A percentile compares a stretch with the other conserved stretches of the same genome.
These are phyloP conservation scores for Auricularia sp. DNA, from an alignment of 768 basidiomycete genomes.

Conservation along the genomic window DNA sequence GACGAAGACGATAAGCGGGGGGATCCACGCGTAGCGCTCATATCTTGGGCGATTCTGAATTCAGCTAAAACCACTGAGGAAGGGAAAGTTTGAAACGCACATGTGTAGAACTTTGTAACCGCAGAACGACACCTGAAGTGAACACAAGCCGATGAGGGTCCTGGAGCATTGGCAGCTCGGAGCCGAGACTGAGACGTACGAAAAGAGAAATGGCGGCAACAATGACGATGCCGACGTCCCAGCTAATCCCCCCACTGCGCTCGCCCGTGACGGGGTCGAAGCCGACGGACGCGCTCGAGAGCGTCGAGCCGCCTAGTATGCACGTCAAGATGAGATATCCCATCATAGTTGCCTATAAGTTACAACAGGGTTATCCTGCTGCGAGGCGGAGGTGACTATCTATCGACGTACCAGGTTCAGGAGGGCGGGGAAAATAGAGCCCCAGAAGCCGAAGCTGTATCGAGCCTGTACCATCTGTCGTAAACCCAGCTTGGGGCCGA, in stretches of 20 bases:
- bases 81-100: conserved; percentile 19
- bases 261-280: neutral
- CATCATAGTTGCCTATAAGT: conserved; percentile 29
- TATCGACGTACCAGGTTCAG: neutral
- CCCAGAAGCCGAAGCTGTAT: conserved; percentile 40
- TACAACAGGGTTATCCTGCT: neutral
- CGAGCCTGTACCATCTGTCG: conserved; percentile 73
- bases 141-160: neutral
- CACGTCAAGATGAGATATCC: conserved; percentile 58
- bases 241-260: neutral
- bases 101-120: conserved; percentile 53
- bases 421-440: neutral
- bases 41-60: conserved; percentile 36
- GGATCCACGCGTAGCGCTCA: conserved; percentile 67
- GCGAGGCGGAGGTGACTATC: neutral
- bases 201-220: conserved; percentile 58
- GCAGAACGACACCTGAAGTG: conserved; percentile 47
- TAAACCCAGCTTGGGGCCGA: conserved; percentile 70
- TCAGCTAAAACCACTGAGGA: neutral
- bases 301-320: conserved; percentile 59
- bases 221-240: conserved; percentile 65
- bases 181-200: conserved; percentile 21
- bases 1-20: conserved; percentile 62
- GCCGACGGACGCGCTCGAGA: conserved; percentile 44
- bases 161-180: neutral